Evolutionary conservation across 768 basidiomycete genomes (phyloP).

Genomic region (Kwoniella europaea): DNA sequence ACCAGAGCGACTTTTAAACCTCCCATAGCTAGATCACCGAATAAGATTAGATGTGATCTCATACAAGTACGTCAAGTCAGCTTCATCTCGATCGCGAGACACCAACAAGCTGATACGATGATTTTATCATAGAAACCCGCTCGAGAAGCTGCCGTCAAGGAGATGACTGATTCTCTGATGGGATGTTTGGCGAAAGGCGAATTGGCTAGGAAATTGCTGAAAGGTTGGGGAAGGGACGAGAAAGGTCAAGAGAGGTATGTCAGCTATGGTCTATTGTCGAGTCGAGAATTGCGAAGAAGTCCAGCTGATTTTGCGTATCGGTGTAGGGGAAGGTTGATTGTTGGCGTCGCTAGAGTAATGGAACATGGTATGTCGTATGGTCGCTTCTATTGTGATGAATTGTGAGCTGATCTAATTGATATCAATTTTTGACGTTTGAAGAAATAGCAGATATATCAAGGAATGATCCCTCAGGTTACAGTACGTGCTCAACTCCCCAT

Average conservation of each 20-base stretch:
- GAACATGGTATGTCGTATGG: slow-evolving; percentile 17
- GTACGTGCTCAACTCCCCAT: slow-evolving; percentile 2
- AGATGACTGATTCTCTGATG: slow-evolving; percentile 23
- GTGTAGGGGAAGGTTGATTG: slow-evolving; percentile 1
- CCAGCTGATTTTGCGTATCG: neutral
- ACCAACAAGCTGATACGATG: slow-evolving; percentile 9
- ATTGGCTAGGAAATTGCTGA: slow-evolving; percentile 13
- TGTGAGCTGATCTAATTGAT: neutral
- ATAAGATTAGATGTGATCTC: slow-evolving; percentile 23
- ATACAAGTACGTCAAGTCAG: slow-evolving; percentile 13
- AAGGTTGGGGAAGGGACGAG: slow-evolving; percentile 22
- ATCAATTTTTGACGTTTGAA: neutral
- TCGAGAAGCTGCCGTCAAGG: slow-evolving; percentile 12
- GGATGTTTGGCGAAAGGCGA: slow-evolving; percentile 19
- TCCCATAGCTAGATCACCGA: slow-evolving; percentile 17
- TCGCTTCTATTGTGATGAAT: neutral
- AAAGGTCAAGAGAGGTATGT: slow-evolving; percentile 14
- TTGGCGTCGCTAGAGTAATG: neutral
- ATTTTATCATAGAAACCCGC: slow-evolving; percentile 8
- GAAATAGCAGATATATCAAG: slow-evolving; percentile 22
- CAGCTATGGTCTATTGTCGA: neutral
- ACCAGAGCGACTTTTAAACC: slow-evolving; percentile 16
- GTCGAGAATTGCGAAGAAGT: no score
- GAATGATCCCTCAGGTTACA: slow-evolving; percentile 19
- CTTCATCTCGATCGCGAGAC: neutral